Base-by-base conservation (phyloP, 306 rosid species). In the Malus asiatica region DNA sequence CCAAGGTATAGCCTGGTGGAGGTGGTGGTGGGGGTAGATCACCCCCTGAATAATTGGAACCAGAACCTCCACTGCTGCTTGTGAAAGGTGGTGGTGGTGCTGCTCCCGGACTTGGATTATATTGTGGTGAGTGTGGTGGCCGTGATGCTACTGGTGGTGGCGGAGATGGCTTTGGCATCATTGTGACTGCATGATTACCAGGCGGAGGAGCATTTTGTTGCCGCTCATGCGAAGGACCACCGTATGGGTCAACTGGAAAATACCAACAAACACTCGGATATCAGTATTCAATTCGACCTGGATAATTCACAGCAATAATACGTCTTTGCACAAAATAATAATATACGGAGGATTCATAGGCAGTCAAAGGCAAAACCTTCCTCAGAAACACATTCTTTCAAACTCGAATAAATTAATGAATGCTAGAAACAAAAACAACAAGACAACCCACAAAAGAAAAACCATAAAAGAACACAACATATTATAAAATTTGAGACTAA, bases 31-130 rank as follows among this genome's bases (percentile, higher is more conserved):
- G 82, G 19, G 89, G 89, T 51, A 77, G 74, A 46, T 89, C 97
- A 27, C 93, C 82, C 38, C 90, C 99, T 6, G 99, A 90, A 81
- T 85, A 86, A 76, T 95, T 90, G 83, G 99, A 92, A 81, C 91
- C 97, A 29, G 96, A 92, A 13, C 95, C 97, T 11, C 92, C 96
- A 74, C 99, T 92, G 86, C 96, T 92, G 86, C 51, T 83, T 20
- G 89, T 51, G 86, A 85, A 83, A 66, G 85, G 85, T 22, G 81
- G 88, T 0, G 86, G 87, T 0, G 84, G 88, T 0, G 87, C 86
- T 0, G 87, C 89, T 3, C 90, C 88, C 4, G 82, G 84, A 29
- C 14, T 58, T 18, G 70, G 74, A 42, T 25, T 12, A 48, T 73
- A 45, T 27, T 14, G 23, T 3, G 89, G 85, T 1, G 86, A 76